Evolutionary conservation across 805 yeast species (phyloP).

Genomic region (Cyberlindnera veronae): DNA sequence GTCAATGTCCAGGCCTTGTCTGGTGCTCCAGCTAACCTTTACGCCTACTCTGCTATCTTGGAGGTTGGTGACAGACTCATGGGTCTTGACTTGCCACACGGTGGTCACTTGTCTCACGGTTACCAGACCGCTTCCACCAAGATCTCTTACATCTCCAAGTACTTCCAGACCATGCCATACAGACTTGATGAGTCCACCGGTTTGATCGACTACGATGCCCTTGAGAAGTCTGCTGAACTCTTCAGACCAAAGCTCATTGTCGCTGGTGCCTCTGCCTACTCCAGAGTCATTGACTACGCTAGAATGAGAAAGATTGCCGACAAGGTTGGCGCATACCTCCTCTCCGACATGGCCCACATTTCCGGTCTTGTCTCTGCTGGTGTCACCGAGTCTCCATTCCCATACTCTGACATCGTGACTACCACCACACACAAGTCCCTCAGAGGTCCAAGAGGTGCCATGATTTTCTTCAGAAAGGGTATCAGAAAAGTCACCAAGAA

Average conservation of each 20-base stretch:
- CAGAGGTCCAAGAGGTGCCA: conserved; percentile 99
- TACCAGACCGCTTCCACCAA: conserved; percentile 88
- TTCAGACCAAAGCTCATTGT: conserved; percentile 94
- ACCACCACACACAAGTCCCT: conserved; percentile 97
- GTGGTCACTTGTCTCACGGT: conserved; percentile 97
- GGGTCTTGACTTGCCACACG: conserved; percentile 98
- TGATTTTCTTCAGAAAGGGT: conserved; percentile 97
- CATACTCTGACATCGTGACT: conserved; percentile 91
- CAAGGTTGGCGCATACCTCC: conserved; percentile 86
- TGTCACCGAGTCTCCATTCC: conserved; percentile 90
- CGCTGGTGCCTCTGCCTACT: conserved; percentile 97
- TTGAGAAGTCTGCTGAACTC: conserved; percentile 75
- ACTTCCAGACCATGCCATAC: conserved; percentile 98
- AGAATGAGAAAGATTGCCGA: conserved; percentile 90
- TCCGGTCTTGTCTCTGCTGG: conserved; percentile 96
- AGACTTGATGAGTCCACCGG: conserved; percentile 85
- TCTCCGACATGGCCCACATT: conserved; percentile 97
- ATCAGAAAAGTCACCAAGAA: conserved; percentile 84
- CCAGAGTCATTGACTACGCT: conserved; percentile 84
- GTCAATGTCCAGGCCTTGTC: conserved; percentile 94
- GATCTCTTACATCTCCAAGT: conserved; percentile 88
- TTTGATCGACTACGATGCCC: conserved; percentile 83
- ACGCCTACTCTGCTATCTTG: conserved; percentile 85
- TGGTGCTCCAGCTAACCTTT: conserved; percentile 96
- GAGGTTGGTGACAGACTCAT: conserved; percentile 88